Base-by-base conservation (phyloP, 192 early-diverging fungal species). In the Phycomyces blakesleeanus region DNA sequence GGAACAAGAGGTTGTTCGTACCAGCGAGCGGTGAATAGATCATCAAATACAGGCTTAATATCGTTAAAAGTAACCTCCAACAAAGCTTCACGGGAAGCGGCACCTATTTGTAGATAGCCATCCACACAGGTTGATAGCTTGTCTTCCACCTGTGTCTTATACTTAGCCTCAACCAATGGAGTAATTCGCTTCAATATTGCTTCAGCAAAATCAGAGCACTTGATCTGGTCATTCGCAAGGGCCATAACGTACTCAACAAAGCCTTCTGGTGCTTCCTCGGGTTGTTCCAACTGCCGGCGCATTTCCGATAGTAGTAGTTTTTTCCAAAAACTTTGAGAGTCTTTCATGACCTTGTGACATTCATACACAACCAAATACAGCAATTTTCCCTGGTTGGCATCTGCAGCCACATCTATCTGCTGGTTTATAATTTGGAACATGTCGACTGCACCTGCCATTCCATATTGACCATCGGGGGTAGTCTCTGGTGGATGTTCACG, bases 361-460 rank as follows among this genome's bases (percentile, higher is more conserved):
- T 89, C 81, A 67, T 78, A 73, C 8, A 93, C 75, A 7, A 99
- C 91, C 67, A 97, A 88, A 72, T 85, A 91, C 26, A 97, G 79
- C 37, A 99, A 78, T 57, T 89, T 91, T n/a, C 89, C 93, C n/a
- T 93, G 85, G 39, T 89, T 89, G 1, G 93, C 89, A 39, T 87
- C 82, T 14, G 81, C 80, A 0, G 93, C 95, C 22, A 99, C 73
- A 61, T 94, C 91, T 18, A 99, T 84, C 76, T 99, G 95, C 79
- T 99, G 94, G 72, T 96, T 97, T 55, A 99, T 87, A 81, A 99
- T 98, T 76, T 98, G 92, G 78, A 98, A 99, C 71, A 98, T 79
- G 52, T 93, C 87, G 37, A 92, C 88, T 0, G 93, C 88, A 5
- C 87, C 90, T 14, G 90, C 77, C 27, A 96, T 85, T 14, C 90